phyloP scores from a whole-genome alignment of 805 yeast species.

The Wickerhamiella occidentalis region DNA sequence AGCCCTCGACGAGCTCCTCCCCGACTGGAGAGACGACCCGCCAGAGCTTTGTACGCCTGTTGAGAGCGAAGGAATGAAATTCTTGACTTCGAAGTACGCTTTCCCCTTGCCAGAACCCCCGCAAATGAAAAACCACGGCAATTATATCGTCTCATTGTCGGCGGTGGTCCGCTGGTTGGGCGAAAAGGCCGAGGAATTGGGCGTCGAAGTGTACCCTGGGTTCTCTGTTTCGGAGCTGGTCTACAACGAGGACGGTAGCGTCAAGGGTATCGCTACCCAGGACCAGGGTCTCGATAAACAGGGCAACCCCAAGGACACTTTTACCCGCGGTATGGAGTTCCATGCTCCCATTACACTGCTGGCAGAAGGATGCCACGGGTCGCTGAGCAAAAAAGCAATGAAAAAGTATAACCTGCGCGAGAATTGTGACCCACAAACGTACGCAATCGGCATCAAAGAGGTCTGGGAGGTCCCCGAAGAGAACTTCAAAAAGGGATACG shows the following conservation, averaged over 20 bases:
- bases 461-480: conserved; percentile 90
- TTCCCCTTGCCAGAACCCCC: conserved; percentile 87
- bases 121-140: conserved; percentile 70
- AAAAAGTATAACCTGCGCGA: conserved; percentile 55
- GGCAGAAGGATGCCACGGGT: conserved; percentile 99
- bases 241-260: conserved; percentile 44
- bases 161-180: conserved; percentile 71
- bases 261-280: conserved; percentile 85
- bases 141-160: conserved; percentile 73
- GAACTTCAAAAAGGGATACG: conserved; percentile 67
- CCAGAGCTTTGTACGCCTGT: conserved; percentile 62
- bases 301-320: conserved; percentile 69
- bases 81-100: conserved; percentile 46
- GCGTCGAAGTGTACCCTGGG: conserved; percentile 88
- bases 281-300: conserved; percentile 74
- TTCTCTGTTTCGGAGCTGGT: conserved; percentile 74
- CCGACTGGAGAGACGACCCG: conserved; percentile 38
- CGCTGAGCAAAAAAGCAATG: conserved; percentile 68
- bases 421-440: conserved; percentile 63
- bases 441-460: conserved; percentile 92
- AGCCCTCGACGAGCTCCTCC: conserved; percentile 73
- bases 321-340: conserved; percentile 95
- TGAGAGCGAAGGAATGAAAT: conserved; percentile 60
- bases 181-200: conserved; percentile 83
- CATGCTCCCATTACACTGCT: conserved; percentile 79